A percentile compares a stretch with the other conserved stretches of the same genome.
Conservation (phyloP, 129 eudicot genomes). For the Pittosporum tobira region DNA sequence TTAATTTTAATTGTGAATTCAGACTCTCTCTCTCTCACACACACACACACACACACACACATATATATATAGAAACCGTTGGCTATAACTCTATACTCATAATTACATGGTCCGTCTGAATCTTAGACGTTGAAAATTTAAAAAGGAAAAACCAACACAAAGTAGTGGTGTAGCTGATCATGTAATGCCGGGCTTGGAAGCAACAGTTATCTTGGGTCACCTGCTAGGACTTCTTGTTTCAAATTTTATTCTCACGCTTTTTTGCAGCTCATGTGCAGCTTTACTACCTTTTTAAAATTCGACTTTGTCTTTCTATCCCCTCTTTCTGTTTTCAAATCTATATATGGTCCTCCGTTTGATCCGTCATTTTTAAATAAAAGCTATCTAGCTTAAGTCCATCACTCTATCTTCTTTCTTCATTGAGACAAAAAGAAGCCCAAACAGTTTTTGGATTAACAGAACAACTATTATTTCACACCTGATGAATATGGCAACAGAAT, state of each 20-base stretch:
- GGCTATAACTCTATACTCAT: too few relatives aligned
- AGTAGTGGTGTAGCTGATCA: background rate
- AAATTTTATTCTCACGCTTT: background rate
- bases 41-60: too few relatives aligned
- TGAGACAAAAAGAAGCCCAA: constrained; percentile 11
- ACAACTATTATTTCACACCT: background rate
- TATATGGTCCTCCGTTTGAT: background rate
- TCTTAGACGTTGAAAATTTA: too few relatives aligned
- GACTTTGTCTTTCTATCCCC: background rate
- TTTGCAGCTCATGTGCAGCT: background rate
- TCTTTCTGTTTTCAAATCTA: background rate
- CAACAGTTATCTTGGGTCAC: background rate
- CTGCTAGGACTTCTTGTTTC: background rate
- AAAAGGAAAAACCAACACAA: too few relatives aligned
- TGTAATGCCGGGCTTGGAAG: background rate
- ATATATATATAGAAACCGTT: too few relatives aligned
- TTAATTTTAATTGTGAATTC: too few relatives aligned
- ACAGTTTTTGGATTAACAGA: constrained; percentile 1
- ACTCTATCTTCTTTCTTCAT: background rate
- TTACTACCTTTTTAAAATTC: background rate
- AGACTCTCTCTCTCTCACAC: too few relatives aligned
- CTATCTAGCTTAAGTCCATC: background rate
- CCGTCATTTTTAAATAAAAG: constrained; percentile 15
- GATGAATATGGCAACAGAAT: constrained; percentile 27
- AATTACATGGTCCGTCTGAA: too few relatives aligned